Percentiles rank a stretch among this genome's conserved stretches.
Evolutionary conservation across 805 yeast species (phyloP).

Genomic region (Myxozyma nipponensis): DNA sequence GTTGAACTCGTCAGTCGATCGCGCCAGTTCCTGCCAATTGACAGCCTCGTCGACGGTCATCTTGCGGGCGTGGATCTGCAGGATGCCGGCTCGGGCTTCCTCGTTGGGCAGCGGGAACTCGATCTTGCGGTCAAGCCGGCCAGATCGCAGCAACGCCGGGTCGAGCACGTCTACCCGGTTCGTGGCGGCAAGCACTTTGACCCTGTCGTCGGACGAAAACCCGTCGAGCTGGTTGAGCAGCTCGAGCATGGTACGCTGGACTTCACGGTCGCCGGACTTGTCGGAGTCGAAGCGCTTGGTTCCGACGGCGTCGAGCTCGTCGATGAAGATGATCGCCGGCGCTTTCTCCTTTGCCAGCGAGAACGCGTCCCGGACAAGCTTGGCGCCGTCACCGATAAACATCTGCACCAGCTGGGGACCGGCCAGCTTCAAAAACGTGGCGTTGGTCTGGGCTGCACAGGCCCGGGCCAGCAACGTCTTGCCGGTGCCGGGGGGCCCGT

Average conservation of each 20-base stretch:
- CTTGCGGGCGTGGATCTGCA: constrained; percentile 95
- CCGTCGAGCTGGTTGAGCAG: constrained; percentile 96
- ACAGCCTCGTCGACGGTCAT: constrained; percentile 88
- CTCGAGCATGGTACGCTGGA: constrained; percentile 98
- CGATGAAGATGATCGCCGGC: constrained; percentile 95
- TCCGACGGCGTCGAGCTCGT: constrained; percentile 98
- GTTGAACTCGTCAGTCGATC: constrained; percentile 97
- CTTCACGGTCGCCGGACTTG: constrained; percentile 96
- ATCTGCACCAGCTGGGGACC: constrained; percentile 98
- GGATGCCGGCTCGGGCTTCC: constrained; percentile 88
- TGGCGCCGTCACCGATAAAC: constrained; percentile 99
- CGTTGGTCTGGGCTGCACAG: constrained; percentile 98
- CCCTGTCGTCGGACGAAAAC: constrained; percentile 94
- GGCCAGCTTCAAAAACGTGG: constrained; percentile 91
- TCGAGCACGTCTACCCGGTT: constrained; percentile 96
- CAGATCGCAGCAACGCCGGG: constrained; percentile 97
- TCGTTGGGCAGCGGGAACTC: constrained; percentile 98
- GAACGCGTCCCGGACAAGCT: constrained; percentile 94
- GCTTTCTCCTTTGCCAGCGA: constrained; percentile 97
- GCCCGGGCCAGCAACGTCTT: constrained; percentile 96
- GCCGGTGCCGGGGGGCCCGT: constrained; percentile 99
- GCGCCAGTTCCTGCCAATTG: constrained; percentile 97
- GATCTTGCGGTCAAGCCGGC: constrained; percentile 94
- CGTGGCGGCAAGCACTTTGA: constrained; percentile 96
- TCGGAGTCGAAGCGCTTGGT: constrained; percentile 97